Percentiles rank a stretch among this genome's conserved stretches.
Evolutionary conservation across 2,329 filamentous ascomycete genomes (phyloP).

Genomic region (Ophiocordyceps camponoti-leonardi): DNA sequence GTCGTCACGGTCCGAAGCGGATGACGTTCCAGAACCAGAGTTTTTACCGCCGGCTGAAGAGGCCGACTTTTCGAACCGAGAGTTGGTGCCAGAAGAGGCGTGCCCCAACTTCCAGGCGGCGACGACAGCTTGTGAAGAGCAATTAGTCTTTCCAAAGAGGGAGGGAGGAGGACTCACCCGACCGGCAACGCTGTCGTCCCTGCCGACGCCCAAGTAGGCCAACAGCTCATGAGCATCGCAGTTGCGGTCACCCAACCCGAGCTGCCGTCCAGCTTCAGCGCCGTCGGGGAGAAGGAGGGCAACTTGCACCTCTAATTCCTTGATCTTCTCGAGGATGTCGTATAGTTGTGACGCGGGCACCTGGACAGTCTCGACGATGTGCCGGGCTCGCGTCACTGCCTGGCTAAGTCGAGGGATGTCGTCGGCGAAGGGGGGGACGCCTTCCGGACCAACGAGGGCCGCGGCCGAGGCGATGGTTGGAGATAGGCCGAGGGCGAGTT

Average conservation of each 20-base stretch:
- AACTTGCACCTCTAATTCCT: slow-evolving; percentile 11
- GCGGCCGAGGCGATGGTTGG: neutral
- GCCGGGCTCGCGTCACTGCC: slow-evolving; percentile 5
- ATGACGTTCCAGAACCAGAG: neutral
- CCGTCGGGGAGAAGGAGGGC: slow-evolving; percentile 7
- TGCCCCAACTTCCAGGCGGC: neutral
- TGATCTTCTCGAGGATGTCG: slow-evolving; percentile 12
- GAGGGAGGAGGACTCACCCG: neutral
- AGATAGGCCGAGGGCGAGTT: slow-evolving; percentile 3
- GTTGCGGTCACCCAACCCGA: neutral
- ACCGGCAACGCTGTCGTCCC: neutral
- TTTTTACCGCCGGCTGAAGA: neutral
- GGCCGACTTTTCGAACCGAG: too few relatives aligned
- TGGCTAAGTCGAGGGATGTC: slow-evolving; percentile 4
- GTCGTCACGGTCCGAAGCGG: neutral
- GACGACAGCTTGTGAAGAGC: neutral
- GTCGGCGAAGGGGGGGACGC: slow-evolving; percentile 3
- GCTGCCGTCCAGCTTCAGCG: neutral
- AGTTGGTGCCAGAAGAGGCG: too few relatives aligned
- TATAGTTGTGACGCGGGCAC: slow-evolving; percentile 9
- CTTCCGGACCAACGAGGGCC: neutral
- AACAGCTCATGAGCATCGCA: neutral
- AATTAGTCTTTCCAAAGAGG: neutral
- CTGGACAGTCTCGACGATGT: slow-evolving; percentile 12
- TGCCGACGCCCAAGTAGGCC: neutral